These are phyloP conservation scores for Fusarium sp. DNA, from an alignment of 2,329 filamentous ascomycete genomes.

Conservation along the genomic window DNA sequence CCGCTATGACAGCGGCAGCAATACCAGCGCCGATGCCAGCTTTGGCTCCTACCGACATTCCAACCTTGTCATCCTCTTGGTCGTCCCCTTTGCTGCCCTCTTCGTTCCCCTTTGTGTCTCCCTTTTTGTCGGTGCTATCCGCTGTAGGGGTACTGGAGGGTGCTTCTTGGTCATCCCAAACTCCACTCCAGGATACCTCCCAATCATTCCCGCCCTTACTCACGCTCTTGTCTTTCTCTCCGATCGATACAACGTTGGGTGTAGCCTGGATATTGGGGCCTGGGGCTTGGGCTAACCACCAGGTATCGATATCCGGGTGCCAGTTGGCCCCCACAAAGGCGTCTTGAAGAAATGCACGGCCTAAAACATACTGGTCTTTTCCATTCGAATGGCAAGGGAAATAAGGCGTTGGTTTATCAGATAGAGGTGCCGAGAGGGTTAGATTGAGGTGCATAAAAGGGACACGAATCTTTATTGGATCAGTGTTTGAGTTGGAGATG, in stretches of 20 bases:
- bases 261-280: conserved; percentile 6
- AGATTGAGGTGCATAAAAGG: conserved; percentile 13
- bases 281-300: conserved; percentile 30
- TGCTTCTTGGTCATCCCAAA: conserved; percentile 2
- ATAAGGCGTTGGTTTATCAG: not conserved
- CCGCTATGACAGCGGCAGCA: not conserved
- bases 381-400: conserved; percentile 52
- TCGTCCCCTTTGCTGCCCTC: not conserved
- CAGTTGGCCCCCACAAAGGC: conserved; percentile 57
- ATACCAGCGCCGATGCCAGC: not conserved
- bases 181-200: conserved; percentile 21
- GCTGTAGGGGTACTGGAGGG: not conserved
- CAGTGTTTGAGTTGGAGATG: conserved; percentile 1
- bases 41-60: not conserved
- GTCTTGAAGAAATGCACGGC: conserved; percentile 55
- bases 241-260: not conserved
- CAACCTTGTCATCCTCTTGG: not conserved
- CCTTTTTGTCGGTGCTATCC: not conserved
- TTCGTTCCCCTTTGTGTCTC: not conserved
- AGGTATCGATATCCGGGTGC: conserved; percentile 35
- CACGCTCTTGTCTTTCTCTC: not conserved
- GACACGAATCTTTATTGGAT: not conserved
- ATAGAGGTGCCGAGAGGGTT: not conserved
- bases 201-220: conserved; percentile 21
- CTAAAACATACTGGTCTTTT: conserved; percentile 45